Evolutionary conservation across 805 yeast species (phyloP).

Genomic region (Teunomyces aglyptinius): DNA sequence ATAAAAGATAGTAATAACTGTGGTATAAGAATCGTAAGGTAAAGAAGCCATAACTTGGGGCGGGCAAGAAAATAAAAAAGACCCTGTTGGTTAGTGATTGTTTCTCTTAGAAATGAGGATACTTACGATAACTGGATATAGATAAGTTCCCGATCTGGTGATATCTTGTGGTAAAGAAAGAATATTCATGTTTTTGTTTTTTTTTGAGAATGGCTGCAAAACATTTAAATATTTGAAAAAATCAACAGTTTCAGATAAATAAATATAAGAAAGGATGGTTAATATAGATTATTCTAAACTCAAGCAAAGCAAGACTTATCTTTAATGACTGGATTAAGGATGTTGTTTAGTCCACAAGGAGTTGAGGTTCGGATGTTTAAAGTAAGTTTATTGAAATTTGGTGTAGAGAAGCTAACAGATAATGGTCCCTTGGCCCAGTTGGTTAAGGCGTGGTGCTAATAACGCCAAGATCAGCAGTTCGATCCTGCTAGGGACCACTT

Average conservation of each 20-base stretch:
- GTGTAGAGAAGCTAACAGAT: neutral
- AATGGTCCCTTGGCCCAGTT: slow-evolving; percentile 57
- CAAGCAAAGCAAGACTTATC: no score
- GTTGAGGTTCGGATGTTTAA: neutral
- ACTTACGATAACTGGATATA: slow-evolving; percentile 25
- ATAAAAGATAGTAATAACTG: slow-evolving; percentile 39
- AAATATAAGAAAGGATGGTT: no score
- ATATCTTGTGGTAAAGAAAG: slow-evolving; percentile 2
- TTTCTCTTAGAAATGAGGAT: neutral
- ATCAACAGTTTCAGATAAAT: neutral
- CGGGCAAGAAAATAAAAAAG: slow-evolving; percentile 37
- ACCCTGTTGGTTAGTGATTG: slow-evolving; percentile 29
- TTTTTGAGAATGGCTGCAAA: neutral
- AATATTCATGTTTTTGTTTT: neutral
- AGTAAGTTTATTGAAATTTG: neutral
- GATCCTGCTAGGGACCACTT: slow-evolving; percentile 35
- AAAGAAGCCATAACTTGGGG: slow-evolving; percentile 47
- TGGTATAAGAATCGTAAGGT: slow-evolving; percentile 45
- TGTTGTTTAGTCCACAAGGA: no score
- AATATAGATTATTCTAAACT: no score
- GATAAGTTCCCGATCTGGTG: slow-evolving; percentile 16
- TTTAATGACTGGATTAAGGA: no score
- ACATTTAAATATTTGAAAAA: neutral
- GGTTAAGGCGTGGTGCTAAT: slow-evolving; percentile 62
- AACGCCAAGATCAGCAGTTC: slow-evolving; percentile 52